These are phyloP conservation scores for Eimeria sp. DNA, from an alignment of 169 alveolate species.

Conservation along the genomic window DNA sequence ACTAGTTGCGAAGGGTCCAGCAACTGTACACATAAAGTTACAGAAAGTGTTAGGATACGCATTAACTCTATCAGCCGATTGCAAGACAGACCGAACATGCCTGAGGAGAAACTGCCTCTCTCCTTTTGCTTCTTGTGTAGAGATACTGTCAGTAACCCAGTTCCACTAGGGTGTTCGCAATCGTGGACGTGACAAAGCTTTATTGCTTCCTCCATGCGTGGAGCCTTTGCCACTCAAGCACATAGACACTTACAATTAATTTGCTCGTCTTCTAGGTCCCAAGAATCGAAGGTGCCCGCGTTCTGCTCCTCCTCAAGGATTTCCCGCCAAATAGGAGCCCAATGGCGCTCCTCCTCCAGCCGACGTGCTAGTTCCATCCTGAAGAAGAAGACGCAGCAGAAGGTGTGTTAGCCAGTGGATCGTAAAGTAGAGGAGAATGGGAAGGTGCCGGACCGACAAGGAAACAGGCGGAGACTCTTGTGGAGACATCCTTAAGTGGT, in stretches of 20 bases:
- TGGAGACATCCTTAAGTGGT: not conserved
- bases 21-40: constrained; percentile 32
- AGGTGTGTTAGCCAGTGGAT: not conserved
- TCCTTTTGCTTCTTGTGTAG: no score
- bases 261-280: constrained; percentile 62
- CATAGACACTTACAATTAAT: not conserved
- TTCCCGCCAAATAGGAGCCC: constrained; percentile 70
- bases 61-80: not conserved
- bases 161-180: no score
- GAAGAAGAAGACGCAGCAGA: not conserved
- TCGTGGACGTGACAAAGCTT: no score
- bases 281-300: constrained; percentile 58
- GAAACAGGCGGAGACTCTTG: not conserved
- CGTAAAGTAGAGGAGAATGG: not conserved
- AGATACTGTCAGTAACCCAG: no score
- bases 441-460: no score
- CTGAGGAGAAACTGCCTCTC: not conserved
- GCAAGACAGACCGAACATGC: no score
- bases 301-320: constrained; percentile 61
- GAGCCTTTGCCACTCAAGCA: not conserved
- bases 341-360: constrained; percentile 56
- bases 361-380: constrained; percentile 70
- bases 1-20: constrained; percentile 29
- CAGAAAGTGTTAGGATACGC: not conserved
- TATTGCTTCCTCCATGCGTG: not conserved